Base-by-base conservation (phyloP, 257 asterid genomes). In the Fraxinus excelsior region DNA sequence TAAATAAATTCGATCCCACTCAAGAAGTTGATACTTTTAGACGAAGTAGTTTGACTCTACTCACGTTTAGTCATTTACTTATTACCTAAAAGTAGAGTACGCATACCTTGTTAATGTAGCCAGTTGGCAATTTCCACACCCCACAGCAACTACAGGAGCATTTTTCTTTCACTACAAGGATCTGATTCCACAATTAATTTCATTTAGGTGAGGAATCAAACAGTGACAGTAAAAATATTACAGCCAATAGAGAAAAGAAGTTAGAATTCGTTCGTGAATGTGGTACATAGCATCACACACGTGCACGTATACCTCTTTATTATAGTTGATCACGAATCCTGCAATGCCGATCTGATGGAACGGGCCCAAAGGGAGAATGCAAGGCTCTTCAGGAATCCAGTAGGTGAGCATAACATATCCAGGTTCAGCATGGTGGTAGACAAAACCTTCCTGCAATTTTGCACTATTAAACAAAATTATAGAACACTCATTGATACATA, bases 41-140 rank as follows among this genome's bases (percentile, higher is more conserved):
- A 51, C 0, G 25, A 0, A 19, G 10, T 16, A 51, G 23, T 53
- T n/a, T 18, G n/a, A 14, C 3, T 1, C 12, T 6, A 19, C 1
- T 0, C 26, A 6, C 5, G 7, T 3, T 11, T 53, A 53, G 11
- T 9, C 26, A 53, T 1, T 53, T 19, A 53, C 40, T 37, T 37
- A 37, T 18, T 49, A 16, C 60, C 11, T 68, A 34, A 7, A 69
- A 32, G 26, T 69, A 8, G 16, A 67, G 34, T 23, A 38, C 1
- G 40, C 0, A 7, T 71, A 77, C 90, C 90, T 76, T 83, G 79
- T 81, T 62, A n/a, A 86, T 81, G 46, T 79, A 83, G 19, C 89
- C 87, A 70, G 89, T 83, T 14, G 89, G 87, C 77, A 86, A 71
- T 67, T 86, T 86, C 89, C 87, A 86, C 7, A 83, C 81, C 26